Evolutionary conservation across 768 basidiomycete species (phyloP).

Genomic region (Termitomyces sp.): DNA sequence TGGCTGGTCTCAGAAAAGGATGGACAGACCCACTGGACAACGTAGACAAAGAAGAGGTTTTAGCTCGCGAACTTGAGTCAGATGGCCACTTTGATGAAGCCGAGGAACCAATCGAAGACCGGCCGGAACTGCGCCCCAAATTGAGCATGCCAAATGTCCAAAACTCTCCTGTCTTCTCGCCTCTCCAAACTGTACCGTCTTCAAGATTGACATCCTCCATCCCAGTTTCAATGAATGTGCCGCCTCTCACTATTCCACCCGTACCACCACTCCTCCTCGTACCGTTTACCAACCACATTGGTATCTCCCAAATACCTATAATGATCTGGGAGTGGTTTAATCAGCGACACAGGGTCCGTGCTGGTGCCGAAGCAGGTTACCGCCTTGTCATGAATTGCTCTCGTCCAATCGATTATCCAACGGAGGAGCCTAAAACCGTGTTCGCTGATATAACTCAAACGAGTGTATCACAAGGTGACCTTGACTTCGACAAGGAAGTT

Average conservation of each 20-base stretch:
- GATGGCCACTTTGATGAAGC: constrained; percentile 80
- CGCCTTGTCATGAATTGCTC: constrained; percentile 57
- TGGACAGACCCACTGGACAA: constrained; percentile 73
- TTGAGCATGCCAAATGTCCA: constrained; percentile 19
- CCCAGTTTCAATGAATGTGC: constrained; percentile 30
- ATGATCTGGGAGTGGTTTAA: constrained; percentile 96
- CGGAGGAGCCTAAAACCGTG: constrained; percentile 13
- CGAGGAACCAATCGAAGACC: constrained; percentile 18
- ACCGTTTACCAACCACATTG: constrained; percentile 69
- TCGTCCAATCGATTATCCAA: constrained; percentile 50
- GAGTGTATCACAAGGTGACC: constrained; percentile 40
- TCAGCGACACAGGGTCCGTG: constrained; percentile 70
- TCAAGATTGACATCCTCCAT: constrained; percentile 13
- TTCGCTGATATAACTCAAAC: constrained; percentile 19
- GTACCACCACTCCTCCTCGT: constrained; percentile 80
- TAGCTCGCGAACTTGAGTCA: constrained; percentile 60
- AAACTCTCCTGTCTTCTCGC: constrained; percentile 25
- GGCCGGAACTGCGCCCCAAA: constrained; percentile 10
- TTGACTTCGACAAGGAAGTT: constrained; percentile 65
- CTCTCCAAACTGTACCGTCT: constrained; percentile 12
- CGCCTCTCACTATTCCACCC: constrained; percentile 55
- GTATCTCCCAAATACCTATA: constrained; percentile 75
- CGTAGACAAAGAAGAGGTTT: constrained; percentile 63
- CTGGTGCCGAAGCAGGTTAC: constrained; percentile 81
- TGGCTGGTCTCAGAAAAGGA: constrained; percentile 79